A percentile compares a stretch with the other conserved stretches of the same genome.
Conservation (phyloP, 2,329 filamentous ascomycete genomes). For the Aureobasidium namibiae region DNA sequence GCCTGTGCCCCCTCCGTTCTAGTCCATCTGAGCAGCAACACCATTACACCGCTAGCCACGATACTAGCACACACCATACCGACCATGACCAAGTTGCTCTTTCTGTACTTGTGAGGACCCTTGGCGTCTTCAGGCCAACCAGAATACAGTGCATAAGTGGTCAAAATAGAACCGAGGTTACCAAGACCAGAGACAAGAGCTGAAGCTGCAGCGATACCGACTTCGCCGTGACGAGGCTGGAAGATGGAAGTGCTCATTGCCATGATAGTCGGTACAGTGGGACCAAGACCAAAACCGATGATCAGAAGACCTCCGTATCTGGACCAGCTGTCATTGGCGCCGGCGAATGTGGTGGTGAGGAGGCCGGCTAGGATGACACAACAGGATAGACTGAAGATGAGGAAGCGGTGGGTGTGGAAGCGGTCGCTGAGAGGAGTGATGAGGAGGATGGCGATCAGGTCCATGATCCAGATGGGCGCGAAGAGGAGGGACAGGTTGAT, state of each 20-base stretch:
- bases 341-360: slow-evolving; percentile 70
- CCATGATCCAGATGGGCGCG: slow-evolving; percentile 80
- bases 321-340: slow-evolving; percentile 60
- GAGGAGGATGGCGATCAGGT: slow-evolving; percentile 77
- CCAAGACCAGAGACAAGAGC: slow-evolving; percentile 81
- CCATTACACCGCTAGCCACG: slow-evolving; percentile 61
- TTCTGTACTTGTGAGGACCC: slow-evolving; percentile 61
- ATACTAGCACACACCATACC: slow-evolving; percentile 76
- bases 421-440: slow-evolving; percentile 80
- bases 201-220: slow-evolving; percentile 78
- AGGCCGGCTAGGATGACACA: slow-evolving; percentile 76
- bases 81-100: slow-evolving; percentile 82
- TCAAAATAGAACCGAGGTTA: slow-evolving; percentile 77
- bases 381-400: slow-evolving; percentile 72
- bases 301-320: slow-evolving; percentile 83
- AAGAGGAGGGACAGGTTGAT: slow-evolving; percentile 75
- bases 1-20: slow-evolving; percentile 21
- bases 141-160: slow-evolving; percentile 81
- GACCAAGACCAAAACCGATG: slow-evolving; percentile 82
- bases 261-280: slow-evolving; percentile 89
- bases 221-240: slow-evolving; percentile 79
- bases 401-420: slow-evolving; percentile 69
- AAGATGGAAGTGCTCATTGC: slow-evolving; percentile 89
- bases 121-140: slow-evolving; percentile 70
- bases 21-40: slow-evolving; percentile 46